Conservation (phyloP, 225 moss, liverwort and hornwort species). For the Asterella californica region DNA sequence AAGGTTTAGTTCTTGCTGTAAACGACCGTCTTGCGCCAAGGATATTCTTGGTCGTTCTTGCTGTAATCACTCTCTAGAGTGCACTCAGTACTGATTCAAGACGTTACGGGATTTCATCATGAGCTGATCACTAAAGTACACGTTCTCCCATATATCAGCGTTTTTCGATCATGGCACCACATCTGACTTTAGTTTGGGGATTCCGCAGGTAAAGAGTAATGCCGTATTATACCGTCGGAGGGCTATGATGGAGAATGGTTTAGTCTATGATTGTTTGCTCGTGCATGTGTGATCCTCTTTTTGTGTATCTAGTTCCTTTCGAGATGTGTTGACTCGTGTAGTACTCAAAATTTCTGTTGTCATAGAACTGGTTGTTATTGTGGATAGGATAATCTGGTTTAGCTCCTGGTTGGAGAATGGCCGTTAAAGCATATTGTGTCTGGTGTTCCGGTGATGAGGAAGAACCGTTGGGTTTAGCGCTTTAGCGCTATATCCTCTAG, state of each 20-base stretch:
- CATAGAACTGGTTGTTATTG: too few relatives aligned
- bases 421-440: background rate
- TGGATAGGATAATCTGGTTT: background rate
- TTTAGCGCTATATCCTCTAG: too few relatives aligned
- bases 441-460: background rate
- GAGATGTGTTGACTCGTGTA: too few relatives aligned
- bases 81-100: background rate
- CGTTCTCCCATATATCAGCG: background rate
- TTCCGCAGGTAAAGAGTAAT: background rate
- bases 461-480: background rate
- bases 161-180: background rate
- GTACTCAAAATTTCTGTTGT: too few relatives aligned
- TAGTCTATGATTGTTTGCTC: background rate
- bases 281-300: background rate
- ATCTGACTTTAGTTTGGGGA: background rate
- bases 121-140: background rate
- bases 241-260: too few relatives aligned
- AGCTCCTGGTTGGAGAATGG: background rate
- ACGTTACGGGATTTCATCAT: background rate
- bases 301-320: too few relatives aligned
- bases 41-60: background rate
- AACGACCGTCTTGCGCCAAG: background rate
- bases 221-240: background rate
- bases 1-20: background rate
- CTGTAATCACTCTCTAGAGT: conserved; percentile 7